Conservation (phyloP, 164 flowering plant genomes). For the Stephania cephalantha region DNA sequence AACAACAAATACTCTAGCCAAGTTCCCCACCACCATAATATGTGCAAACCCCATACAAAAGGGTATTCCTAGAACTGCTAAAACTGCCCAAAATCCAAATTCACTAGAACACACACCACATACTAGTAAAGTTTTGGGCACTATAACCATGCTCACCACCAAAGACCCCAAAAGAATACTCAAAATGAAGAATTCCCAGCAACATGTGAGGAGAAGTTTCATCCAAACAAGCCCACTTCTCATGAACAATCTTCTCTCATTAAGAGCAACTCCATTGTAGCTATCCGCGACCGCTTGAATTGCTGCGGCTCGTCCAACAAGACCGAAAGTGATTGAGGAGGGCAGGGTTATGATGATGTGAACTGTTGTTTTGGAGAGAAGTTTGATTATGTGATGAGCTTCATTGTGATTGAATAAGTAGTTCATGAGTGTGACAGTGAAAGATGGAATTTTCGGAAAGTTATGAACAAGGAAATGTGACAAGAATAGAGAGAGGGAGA, state of each 20-base stretch:
- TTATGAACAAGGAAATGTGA: constrained; percentile 31
- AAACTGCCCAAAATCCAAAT: constrained; percentile 21
- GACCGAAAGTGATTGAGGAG: constrained; percentile 31
- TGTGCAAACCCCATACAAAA: constrained; percentile 34
- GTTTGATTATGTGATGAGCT: constrained; percentile 15
- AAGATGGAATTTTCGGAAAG: constrained; percentile 21
- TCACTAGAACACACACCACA: constrained; percentile 19
- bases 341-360: constrained; percentile 31
- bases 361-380: constrained; percentile 26
- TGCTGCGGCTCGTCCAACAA: constrained; percentile 36
- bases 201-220: constrained; percentile 36
- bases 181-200: constrained; percentile 26
- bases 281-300: constrained; percentile 31
- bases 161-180: constrained; percentile 23
- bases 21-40: constrained; percentile 29
- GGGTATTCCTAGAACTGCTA: constrained; percentile 22
- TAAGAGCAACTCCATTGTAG: constrained; percentile 27
- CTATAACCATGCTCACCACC: constrained; percentile 11
- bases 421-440: constrained; percentile 12
- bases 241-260: constrained; percentile 22
- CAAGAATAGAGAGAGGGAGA: constrained; percentile 28
- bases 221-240: constrained; percentile 29
- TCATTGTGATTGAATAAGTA: constrained; percentile 17
- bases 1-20: constrained; percentile 30
- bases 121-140: constrained; percentile 16